These are phyloP conservation scores for Paecilomyces sp. DNA, from an alignment of 2,329 filamentous ascomycete genomes.

Conservation along the genomic window DNA sequence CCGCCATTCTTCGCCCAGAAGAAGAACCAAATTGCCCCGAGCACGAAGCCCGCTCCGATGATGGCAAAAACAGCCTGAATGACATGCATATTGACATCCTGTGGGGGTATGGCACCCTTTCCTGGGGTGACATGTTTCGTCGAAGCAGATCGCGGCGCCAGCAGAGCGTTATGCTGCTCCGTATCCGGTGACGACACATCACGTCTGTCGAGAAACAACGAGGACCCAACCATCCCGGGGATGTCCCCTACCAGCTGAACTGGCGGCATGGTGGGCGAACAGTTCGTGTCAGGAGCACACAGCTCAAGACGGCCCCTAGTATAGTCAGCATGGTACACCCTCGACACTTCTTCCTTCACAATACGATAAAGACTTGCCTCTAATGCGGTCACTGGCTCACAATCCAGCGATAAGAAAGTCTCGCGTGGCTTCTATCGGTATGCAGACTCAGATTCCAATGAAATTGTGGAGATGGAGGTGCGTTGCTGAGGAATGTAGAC, in stretches of 20 bases:
- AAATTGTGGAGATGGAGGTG: background rate
- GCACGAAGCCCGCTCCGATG: slow-evolving; percentile 68
- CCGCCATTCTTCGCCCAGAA: slow-evolving; percentile 97
- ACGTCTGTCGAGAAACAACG: background rate
- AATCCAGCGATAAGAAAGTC: background rate
- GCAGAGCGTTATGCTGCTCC: slow-evolving; percentile 15
- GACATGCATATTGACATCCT: slow-evolving; percentile 46
- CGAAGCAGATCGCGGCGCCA: slow-evolving; percentile 20
- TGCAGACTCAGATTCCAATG: background rate
- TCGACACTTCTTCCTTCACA: background rate
- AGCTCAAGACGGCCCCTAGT: slow-evolving; percentile 23
- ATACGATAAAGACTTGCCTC: background rate
- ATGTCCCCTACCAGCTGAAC: slow-evolving; percentile 15
- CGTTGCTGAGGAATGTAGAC: slow-evolving; percentile 1
- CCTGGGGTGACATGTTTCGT: slow-evolving; percentile 20
- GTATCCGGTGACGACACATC: slow-evolving; percentile 9
- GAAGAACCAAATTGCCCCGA: slow-evolving; percentile 89
- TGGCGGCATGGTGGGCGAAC: slow-evolving; percentile 21
- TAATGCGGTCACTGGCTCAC: background rate
- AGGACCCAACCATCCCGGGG: slow-evolving; percentile 13
- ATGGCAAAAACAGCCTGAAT: slow-evolving; percentile 83
- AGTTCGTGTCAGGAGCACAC: slow-evolving; percentile 23
- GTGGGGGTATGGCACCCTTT: slow-evolving; percentile 32
- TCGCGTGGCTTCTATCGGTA: background rate
- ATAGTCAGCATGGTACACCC: background rate